phyloP scores from a whole-genome alignment of 2,329 filamentous ascomycete genomes.

The Periconia sp. region DNA sequence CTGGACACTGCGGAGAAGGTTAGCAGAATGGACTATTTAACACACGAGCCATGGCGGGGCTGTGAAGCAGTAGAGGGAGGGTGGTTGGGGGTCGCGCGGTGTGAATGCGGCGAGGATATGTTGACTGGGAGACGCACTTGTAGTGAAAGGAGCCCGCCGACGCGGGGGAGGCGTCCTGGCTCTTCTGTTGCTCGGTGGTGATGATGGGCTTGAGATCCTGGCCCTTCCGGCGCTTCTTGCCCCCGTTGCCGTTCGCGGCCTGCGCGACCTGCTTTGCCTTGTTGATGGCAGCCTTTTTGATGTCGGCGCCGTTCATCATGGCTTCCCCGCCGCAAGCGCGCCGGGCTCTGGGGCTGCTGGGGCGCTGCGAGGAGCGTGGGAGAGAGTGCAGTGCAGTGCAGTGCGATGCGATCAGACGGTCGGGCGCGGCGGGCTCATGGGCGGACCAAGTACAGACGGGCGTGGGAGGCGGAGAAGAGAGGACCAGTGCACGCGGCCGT shows the following conservation, averaged over 20 bases:
- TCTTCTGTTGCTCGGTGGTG: constrained; percentile 61
- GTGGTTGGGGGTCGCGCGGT: not conserved
- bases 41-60: constrained; percentile 12
- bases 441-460: constrained; percentile 9
- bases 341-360: not conserved
- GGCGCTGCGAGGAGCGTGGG: constrained; percentile 26
- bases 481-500: constrained; percentile 23
- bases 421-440: constrained; percentile 36
- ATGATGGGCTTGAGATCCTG: constrained; percentile 75
- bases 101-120: constrained; percentile 1
- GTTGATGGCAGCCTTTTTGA: constrained; percentile 69
- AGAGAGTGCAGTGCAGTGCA: constrained; percentile 16
- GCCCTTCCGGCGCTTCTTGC: constrained; percentile 79
- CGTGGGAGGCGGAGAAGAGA: constrained; percentile 9
- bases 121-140: constrained; percentile 43
- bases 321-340: constrained; percentile 33
- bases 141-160: constrained; percentile 45
- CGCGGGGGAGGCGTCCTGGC: constrained; percentile 52
- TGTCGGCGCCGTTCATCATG: constrained; percentile 68
- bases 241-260: constrained; percentile 61
- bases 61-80: constrained; percentile 6
- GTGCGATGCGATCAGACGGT: constrained; percentile 35
- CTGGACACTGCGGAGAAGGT: constrained; percentile 42
- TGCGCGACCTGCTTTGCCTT: constrained; percentile 70
- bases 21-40: constrained; percentile 22